Evolutionary conservation across 768 basidiomycete genomes (phyloP).

Genomic region (Amyloporia xantha): DNA sequence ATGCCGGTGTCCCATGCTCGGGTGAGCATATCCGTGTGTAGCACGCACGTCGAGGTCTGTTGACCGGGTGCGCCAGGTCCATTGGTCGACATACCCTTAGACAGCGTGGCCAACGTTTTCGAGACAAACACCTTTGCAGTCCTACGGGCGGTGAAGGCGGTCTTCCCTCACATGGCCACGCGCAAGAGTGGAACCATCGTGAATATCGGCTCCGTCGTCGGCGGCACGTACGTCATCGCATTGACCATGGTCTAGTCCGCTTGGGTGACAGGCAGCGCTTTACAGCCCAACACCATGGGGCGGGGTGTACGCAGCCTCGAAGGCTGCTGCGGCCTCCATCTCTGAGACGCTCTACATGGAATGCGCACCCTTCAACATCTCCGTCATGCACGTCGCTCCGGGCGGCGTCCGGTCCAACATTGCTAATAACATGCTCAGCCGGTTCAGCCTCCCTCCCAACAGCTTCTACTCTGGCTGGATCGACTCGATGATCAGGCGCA

Average conservation of each 20-base stretch:
- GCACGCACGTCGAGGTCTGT: slow-evolving; percentile 5
- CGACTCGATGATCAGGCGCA: slow-evolving; percentile 46
- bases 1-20: slow-evolving; percentile 46
- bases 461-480: slow-evolving; percentile 54
- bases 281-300: slow-evolving; percentile 66
- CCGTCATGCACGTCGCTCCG: slow-evolving; percentile 63
- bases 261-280: neutral
- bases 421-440: slow-evolving; percentile 40
- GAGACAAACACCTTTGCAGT: slow-evolving; percentile 63
- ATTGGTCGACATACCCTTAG: slow-evolving; percentile 49
- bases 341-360: slow-evolving; percentile 71
- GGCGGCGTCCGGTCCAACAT: slow-evolving; percentile 65
- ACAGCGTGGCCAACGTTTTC: slow-evolving; percentile 47
- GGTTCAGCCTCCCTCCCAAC: slow-evolving; percentile 39
- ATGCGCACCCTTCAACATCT: slow-evolving; percentile 62
- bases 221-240: slow-evolving; percentile 41
- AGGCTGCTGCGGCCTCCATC: slow-evolving; percentile 53
- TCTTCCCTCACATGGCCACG: slow-evolving; percentile 68
- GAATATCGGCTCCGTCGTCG: slow-evolving; percentile 69
- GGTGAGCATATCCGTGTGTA: too few relatives aligned
- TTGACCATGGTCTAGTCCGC: neutral
- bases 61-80: slow-evolving; percentile 28
- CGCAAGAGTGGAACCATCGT: slow-evolving; percentile 59
- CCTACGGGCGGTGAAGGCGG: slow-evolving; percentile 56
- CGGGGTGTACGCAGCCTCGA: slow-evolving; percentile 50